Evolutionary conservation across 2,329 filamentous ascomycete genomes (phyloP), one percentile per base, ranked within the genome.

Genomic region (Aspergillus pseudoglaucus): DNA sequence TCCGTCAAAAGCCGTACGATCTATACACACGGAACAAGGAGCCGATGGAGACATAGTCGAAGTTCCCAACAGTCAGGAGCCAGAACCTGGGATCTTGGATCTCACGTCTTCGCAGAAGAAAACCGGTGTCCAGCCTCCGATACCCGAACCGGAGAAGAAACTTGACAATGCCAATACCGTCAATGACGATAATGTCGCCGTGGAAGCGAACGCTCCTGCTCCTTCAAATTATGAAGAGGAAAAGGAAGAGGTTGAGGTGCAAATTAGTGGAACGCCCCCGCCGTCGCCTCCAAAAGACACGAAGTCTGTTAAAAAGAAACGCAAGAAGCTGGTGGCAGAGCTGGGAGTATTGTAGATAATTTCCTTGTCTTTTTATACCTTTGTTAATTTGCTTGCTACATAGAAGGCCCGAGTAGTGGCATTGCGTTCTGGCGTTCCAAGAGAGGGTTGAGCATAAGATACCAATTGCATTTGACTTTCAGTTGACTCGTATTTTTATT

Each of bases 51-150:
- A 60, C 15, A 42, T 60, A 2, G 43, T 62, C 32, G 57, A 62
- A 17, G 61, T 66, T 15, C 62, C 59, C 2, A 57, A 64, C 43
- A 66, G 63, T 33, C 63, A 67, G 47, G 59, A 65, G 25, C 48
- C 42, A 35, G 10, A 14, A 12, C 17, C 2, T 14, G 17, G 18
- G 8, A 7, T 22, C 5, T 39, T 39, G 17, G 15, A 20, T 20
- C 17, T 39, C 10, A 12, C 37, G 18, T 39, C 37, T 17, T 18
- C 37, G 9, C 17, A 39, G 17, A 39, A 39, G 17, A 18, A 30
- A 30, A 30, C 5, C 10, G 25, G 9, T 30, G 4, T 10, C 10
- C 25, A 30, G 9, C 9, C 25, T 12, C 22, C 18, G 18, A n/a
- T 33, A 37, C 12, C 15, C 44, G 30, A 25, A 23, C 14, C 22